Conservation (phyloP, 306 rosid species). For the Quercus engelmannii region DNA sequence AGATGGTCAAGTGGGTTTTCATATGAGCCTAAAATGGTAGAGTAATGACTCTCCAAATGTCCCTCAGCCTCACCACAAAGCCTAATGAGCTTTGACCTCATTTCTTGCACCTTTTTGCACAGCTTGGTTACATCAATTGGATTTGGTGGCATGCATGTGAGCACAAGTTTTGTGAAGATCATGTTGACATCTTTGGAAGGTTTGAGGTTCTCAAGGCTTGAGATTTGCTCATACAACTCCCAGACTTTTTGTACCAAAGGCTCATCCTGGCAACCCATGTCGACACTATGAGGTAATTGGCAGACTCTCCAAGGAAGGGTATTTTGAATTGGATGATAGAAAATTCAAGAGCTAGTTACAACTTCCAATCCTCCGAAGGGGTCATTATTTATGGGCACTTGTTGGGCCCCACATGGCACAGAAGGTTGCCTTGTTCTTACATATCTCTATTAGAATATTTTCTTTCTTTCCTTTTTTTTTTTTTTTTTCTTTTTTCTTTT, state of each 20-base stretch:
- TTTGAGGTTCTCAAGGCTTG: conserved; percentile 57
- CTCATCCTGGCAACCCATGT: conserved; percentile 75
- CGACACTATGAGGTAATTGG: conserved; percentile 42
- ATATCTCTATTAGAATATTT: neutral
- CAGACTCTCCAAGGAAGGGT: neutral
- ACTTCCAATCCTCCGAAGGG: too few species aligned
- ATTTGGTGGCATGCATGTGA: conserved; percentile 70
- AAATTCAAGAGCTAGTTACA: neutral
- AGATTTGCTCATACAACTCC: conserved; percentile 53
- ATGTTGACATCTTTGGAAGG: conserved; percentile 84
- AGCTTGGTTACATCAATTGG: conserved; percentile 59
- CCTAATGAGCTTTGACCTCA: conserved; percentile 54
- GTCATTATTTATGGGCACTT: conserved; percentile 8
- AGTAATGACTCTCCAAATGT: conserved; percentile 60
- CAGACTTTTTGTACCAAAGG: conserved; percentile 43
- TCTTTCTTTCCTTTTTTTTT: neutral
- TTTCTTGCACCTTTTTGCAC: conserved; percentile 38
- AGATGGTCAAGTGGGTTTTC: conserved; percentile 55
- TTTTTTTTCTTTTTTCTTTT: neutral
- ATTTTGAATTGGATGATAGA: neutral
- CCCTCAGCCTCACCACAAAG: conserved; percentile 80
- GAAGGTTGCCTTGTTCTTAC: neutral
- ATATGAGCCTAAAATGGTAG: conserved; percentile 47
- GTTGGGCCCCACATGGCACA: conserved; percentile 6
- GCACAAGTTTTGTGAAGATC: conserved; percentile 72